These are phyloP conservation scores for Xylaria sp. DNA, from an alignment of 2,329 filamentous ascomycete genomes.

Conservation along the genomic window DNA sequence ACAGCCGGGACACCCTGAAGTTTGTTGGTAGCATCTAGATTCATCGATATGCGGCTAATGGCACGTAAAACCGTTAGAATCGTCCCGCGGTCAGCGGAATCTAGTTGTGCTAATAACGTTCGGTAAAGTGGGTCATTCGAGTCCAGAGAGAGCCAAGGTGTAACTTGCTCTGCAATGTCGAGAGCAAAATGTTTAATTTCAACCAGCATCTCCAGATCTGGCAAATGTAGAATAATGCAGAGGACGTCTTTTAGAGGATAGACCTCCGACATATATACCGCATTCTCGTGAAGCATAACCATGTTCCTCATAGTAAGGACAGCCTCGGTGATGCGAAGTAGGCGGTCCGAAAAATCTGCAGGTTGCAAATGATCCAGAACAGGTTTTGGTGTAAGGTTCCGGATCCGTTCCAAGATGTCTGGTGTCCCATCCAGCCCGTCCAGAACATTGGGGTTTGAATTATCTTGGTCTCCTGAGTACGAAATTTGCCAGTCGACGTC, in stretches of 20 bases:
- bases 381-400: slow-evolving; percentile 66
- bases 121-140: slow-evolving; percentile 81
- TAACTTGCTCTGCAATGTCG: slow-evolving; percentile 91
- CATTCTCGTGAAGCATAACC: slow-evolving; percentile 92
- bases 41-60: slow-evolving; percentile 88
- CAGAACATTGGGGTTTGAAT: slow-evolving; percentile 60
- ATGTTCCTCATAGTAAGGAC: slow-evolving; percentile 92
- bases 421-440: slow-evolving; percentile 73
- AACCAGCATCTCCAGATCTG: slow-evolving; percentile 74
- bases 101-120: slow-evolving; percentile 72
- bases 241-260: slow-evolving; percentile 82
- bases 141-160: slow-evolving; percentile 79
- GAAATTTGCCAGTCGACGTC: slow-evolving; percentile 83
- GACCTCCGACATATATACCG: slow-evolving; percentile 79
- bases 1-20: slow-evolving; percentile 74
- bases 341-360: slow-evolving; percentile 72
- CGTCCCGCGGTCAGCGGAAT: slow-evolving; percentile 79
- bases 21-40: slow-evolving; percentile 80
- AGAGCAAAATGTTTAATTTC: slow-evolving; percentile 92
- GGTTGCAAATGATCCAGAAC: slow-evolving; percentile 77
- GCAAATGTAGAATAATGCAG: slow-evolving; percentile 82
- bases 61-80: slow-evolving; percentile 84
- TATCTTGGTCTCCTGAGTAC: slow-evolving; percentile 67
- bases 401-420: slow-evolving; percentile 78
- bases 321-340: slow-evolving; percentile 85